These are phyloP conservation scores for Psidium friedrichsthalianum DNA, from an alignment of 345 rosid species.

Conservation along the genomic window DNA sequence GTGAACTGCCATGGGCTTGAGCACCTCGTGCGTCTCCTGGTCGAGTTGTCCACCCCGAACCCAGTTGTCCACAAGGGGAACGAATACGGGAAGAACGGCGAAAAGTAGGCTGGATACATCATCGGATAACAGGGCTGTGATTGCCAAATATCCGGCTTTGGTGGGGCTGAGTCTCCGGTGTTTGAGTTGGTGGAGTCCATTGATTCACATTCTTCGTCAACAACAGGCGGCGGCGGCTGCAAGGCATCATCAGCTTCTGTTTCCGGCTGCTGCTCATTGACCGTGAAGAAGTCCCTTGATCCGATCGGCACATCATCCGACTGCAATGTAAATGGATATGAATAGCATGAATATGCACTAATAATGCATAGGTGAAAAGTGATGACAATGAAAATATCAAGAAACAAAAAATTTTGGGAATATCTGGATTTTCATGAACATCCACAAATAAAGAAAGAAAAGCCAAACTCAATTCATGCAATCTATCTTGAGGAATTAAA, in stretches of 20 bases:
- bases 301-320: constrained; percentile 39
- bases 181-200: constrained; percentile 93
- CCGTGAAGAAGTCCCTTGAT: constrained; percentile 44
- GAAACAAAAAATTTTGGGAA: not conserved
- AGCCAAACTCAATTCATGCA: not conserved
- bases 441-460: not conserved
- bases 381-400: not conserved
- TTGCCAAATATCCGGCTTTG: constrained; percentile 30
- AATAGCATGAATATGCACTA: not conserved
- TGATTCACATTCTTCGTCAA: constrained; percentile 87
- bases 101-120: constrained; percentile 59
- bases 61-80: constrained; percentile 63
- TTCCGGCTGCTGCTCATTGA: constrained; percentile 26
- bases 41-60: constrained; percentile 28
- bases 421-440: not conserved
- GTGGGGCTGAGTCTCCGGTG: constrained; percentile 39
- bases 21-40: constrained; percentile 47
- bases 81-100: constrained; percentile 64
- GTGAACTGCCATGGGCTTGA: constrained; percentile 76
- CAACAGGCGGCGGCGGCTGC: constrained; percentile 39
- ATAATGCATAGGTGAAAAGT: not conserved
- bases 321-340: constrained; percentile 22
- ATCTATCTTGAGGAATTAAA: not conserved
- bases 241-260: constrained; percentile 27
- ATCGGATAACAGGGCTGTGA: constrained; percentile 45